These are phyloP conservation scores for Tetragonia tetragonoides DNA, from an alignment of 148 eudicot species.

Conservation along the genomic window DNA sequence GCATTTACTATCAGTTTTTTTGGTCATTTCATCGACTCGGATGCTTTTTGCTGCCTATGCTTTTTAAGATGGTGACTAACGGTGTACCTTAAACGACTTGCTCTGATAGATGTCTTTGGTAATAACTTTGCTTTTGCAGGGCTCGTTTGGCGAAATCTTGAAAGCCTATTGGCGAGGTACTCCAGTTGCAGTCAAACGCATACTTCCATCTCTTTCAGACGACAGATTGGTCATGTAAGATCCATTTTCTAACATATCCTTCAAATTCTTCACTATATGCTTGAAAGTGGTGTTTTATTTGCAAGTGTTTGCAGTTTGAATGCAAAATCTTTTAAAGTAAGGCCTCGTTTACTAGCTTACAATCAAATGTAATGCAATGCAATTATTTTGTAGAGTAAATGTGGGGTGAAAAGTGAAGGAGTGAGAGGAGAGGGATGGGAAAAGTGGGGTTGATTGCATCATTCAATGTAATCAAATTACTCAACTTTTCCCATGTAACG, in stretches of 20 bases:
- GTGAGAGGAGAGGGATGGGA: too few species aligned
- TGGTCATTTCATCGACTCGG: background rate
- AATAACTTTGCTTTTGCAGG: constrained; percentile 45
- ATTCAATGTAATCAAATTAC: too few species aligned
- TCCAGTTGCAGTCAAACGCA: constrained; percentile 98
- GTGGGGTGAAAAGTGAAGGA: too few species aligned
- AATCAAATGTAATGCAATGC: too few species aligned
- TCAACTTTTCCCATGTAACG: too few species aligned
- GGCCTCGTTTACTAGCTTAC: too few species aligned
- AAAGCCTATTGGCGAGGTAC: constrained; percentile 98
- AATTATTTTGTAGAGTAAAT: too few species aligned
- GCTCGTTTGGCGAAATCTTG: constrained; percentile 97
- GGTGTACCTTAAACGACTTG: background rate
- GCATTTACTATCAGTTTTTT: background rate
- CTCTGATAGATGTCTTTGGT: constrained; percentile 16
- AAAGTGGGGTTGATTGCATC: too few species aligned
- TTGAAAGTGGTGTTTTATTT: too few species aligned
- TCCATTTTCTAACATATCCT: constrained; percentile 14
- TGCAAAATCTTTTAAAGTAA: background rate
- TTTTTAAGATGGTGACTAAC: background rate
- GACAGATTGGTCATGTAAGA: constrained; percentile 95
- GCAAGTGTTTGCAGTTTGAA: background rate
- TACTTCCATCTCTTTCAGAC: constrained; percentile 93
- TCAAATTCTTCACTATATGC: background rate
- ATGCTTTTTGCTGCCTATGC: background rate